A percentile compares a stretch with the other conserved stretches of the same genome.
Evolutionary conservation across 2,329 filamentous ascomycete genomes (phyloP).

Genomic region (Penicillium oxalicum): DNA sequence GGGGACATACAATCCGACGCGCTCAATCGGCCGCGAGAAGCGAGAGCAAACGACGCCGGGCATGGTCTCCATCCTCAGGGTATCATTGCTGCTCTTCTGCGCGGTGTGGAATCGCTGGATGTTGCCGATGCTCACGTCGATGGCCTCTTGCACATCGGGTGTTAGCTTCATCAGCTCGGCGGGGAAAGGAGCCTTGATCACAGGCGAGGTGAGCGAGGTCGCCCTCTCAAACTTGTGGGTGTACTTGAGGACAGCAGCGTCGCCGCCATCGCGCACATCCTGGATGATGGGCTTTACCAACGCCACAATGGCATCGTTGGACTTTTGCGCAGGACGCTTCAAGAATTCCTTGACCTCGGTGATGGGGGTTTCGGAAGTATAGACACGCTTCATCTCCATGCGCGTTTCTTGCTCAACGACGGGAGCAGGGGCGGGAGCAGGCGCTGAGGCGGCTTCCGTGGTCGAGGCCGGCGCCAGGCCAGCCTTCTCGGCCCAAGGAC

Average conservation of each 20-base stretch:
- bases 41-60: conserved; percentile 91
- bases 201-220: conserved; percentile 79
- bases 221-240: conserved; percentile 98
- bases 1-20: conserved; percentile 93
- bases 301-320: conserved; percentile 85
- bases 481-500: conserved; percentile 80
- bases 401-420: conserved; percentile 47
- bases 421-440: conserved; percentile 41
- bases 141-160: conserved; percentile 80
- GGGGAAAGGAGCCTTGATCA: conserved; percentile 84
- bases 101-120: conserved; percentile 91
- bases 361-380: conserved; percentile 59
- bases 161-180: conserved; percentile 77
- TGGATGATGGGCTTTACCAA: conserved; percentile 90
- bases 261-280: conserved; percentile 74
- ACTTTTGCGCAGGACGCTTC: conserved; percentile 86
- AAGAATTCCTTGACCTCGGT: conserved; percentile 67
- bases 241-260: conserved; percentile 82
- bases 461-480: conserved; percentile 48
- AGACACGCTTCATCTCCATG: conserved; percentile 78
- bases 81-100: conserved; percentile 70
- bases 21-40: conserved; percentile 85
- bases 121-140: conserved; percentile 89
- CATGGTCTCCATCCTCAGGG: conserved; percentile 91
- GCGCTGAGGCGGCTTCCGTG: conserved; percentile 26